Evolutionary conservation across 148 eudicot species (phyloP).

Genomic region (Nyssa sinensis): DNA sequence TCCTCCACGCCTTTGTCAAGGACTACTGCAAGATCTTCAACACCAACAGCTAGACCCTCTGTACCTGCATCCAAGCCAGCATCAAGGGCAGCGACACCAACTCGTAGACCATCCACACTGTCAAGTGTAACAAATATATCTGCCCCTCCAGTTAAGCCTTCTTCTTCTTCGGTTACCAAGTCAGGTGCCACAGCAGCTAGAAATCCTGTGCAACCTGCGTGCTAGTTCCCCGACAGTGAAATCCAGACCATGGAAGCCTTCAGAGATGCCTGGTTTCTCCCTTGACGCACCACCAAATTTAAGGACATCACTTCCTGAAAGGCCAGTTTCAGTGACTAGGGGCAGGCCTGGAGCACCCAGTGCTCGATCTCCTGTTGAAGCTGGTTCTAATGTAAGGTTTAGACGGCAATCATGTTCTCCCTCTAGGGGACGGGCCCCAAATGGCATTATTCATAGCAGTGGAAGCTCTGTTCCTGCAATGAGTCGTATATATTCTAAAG

Average conservation of each 20-base stretch:
- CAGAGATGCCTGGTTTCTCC: slow-evolving; percentile 96
- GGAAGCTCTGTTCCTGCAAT: slow-evolving; percentile 87
- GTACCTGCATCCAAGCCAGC: slow-evolving; percentile 57
- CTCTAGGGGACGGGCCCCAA: slow-evolving; percentile 82
- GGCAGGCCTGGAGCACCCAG: slow-evolving; percentile 83
- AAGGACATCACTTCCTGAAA: slow-evolving; percentile 79
- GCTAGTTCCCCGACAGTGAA: slow-evolving; percentile 76
- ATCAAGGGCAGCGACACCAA: slow-evolving; percentile 84
- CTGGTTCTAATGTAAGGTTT: slow-evolving; percentile 55
- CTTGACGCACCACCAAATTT: slow-evolving; percentile 90
- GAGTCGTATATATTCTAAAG: slow-evolving; percentile 67
- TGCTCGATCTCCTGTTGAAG: slow-evolving; percentile 77
- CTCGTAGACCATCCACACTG: slow-evolving; percentile 57
- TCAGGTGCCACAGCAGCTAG: slow-evolving; percentile 44
- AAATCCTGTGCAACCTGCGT: slow-evolving; percentile 56
- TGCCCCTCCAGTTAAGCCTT: slow-evolving; percentile 50
- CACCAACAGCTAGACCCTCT: slow-evolving; percentile 61
- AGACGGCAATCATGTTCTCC: slow-evolving; percentile 93
- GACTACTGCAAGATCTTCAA: slow-evolving; percentile 70
- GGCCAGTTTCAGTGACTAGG: slow-evolving; percentile 84
- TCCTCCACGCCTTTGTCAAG: slow-evolving; percentile 82
- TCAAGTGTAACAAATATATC: slow-evolving; percentile 44
- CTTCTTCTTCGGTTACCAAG: slow-evolving; percentile 49
- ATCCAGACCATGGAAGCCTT: slow-evolving; percentile 92
- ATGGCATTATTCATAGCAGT: slow-evolving; percentile 54